phyloP scores from a whole-genome alignment of 73 alveolate genomes.

The Tetrahymena borealis region DNA sequence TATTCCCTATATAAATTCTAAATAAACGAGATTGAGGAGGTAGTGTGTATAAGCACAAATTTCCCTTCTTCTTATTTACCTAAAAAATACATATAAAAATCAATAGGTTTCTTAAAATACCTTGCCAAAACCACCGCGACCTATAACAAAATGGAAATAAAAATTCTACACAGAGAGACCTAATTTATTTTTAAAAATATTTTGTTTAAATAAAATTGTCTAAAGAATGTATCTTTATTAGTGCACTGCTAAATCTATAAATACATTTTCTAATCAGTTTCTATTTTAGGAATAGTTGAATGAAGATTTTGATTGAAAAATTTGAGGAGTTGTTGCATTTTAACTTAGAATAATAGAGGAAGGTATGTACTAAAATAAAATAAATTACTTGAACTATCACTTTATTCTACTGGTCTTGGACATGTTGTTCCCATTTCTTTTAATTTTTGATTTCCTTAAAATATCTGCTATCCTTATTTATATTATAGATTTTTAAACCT shows the following conservation, averaged over 20 bases:
- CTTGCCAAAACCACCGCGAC: slow-evolving; percentile 3
- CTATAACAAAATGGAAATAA: neutral
- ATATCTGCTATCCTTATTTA: too few species aligned
- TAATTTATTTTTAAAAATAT: neutral
- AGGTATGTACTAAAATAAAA: neutral
- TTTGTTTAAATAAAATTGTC: neutral
- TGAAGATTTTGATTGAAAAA: too few species aligned
- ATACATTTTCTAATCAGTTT: too few species aligned
- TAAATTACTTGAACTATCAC: neutral
- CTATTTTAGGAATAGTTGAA: too few species aligned
- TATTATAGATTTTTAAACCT: neutral
- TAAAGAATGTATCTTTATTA: neutral
- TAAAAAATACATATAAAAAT: neutral
- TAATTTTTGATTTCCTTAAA: too few species aligned
- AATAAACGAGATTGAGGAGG: too few species aligned
- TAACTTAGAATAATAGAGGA: neutral
- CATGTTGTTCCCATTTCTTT: neutral
- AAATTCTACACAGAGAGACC: neutral
- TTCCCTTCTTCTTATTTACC: too few species aligned
- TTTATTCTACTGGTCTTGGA: neutral
- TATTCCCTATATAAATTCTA: too few species aligned
- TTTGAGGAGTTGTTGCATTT: neutral
- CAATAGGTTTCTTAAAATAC: neutral
- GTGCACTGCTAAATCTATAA: too few species aligned
- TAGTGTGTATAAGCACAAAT: too few species aligned